phyloP scores from a whole-genome alignment of 257 asterid species.

The Nicotiana otophora region DNA sequence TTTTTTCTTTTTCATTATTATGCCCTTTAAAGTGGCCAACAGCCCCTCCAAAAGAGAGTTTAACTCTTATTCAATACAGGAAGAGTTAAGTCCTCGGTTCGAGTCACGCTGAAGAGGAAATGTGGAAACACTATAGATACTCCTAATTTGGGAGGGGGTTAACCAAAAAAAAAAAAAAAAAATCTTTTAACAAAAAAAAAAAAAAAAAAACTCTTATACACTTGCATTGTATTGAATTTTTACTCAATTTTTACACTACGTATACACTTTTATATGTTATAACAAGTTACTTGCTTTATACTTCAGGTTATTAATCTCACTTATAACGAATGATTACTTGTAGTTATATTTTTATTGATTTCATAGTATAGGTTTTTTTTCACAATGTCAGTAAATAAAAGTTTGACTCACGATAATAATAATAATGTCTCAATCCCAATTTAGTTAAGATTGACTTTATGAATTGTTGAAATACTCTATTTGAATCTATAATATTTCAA shows the following conservation, averaged over 20 bases:
- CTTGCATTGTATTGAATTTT: no score
- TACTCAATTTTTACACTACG: background rate
- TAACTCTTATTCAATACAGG: no score
- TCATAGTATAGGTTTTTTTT: background rate
- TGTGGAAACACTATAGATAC: no score
- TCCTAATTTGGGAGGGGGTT: no score
- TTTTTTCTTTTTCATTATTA: background rate
- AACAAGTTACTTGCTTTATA: background rate
- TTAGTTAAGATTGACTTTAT: background rate
- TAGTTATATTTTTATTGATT: background rate
- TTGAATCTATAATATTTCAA: background rate
- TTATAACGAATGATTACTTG: background rate
- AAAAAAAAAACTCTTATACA: background rate
- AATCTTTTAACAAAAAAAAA: no score
- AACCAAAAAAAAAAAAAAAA: no score
- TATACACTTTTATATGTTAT: background rate
- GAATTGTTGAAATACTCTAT: background rate
- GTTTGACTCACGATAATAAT: background rate
- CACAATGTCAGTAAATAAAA: background rate
- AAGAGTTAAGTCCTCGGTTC: no score
- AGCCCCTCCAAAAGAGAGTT: background rate
- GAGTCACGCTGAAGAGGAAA: no score
- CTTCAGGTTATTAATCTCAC: background rate
- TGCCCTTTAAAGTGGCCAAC: background rate
- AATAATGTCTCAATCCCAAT: rapidly evolving